Evolutionary conservation across 805 yeast genomes (phyloP), one percentile per base, ranked within the genome.

Genomic region (Wickerhamiella slavikovae): DNA sequence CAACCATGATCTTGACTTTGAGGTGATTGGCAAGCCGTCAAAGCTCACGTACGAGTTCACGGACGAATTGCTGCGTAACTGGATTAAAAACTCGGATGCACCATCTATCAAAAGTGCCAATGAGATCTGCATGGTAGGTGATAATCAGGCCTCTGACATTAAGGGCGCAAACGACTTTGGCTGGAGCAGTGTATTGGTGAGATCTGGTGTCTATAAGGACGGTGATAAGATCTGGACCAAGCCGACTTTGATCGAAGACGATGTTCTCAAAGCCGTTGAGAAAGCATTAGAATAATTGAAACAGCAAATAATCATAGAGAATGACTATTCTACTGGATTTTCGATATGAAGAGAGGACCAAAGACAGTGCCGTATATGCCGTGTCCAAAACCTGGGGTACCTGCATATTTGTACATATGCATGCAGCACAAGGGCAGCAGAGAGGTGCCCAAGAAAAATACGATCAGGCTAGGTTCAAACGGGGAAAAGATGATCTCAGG

Each of bases 81-180:
- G 93, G 93, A 38, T 42, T n/a, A 24, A 29, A 21, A 13, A 29
- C 13, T 20, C 8, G 10, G 24, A 9, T 10, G 12, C 15, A 16
- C 31, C 31, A 11, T 28, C 28, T 11, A 29, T 75, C 41, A 54
- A 58, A 22, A 51, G 62, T n/a, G n/a, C n/a, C n/a, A n/a, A n/a
- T n/a, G n/a, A n/a, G n/a, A 74, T 89, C 2, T 83, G 62, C 53
- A 89, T 89, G 98, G 79, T 89, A 21, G 98, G 98, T 17, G 98
- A 89, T 52, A 89, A 89, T 49, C 96, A 95, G 3, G 89, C 73
- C 17, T 68, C 82, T 29, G 98, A 89, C 48, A 89, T 89, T 31
- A 62, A 63, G 32, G 98, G 98, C 1, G 98, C 93, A 4, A 72
- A 75, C 41, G 56, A 58, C 29, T 71, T 72, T 46, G 93, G 94